Evolutionary conservation across 164 flowering plant genomes (phyloP), one percentile per base, ranked within the genome.

Genomic region (Stephania japonica): DNA sequence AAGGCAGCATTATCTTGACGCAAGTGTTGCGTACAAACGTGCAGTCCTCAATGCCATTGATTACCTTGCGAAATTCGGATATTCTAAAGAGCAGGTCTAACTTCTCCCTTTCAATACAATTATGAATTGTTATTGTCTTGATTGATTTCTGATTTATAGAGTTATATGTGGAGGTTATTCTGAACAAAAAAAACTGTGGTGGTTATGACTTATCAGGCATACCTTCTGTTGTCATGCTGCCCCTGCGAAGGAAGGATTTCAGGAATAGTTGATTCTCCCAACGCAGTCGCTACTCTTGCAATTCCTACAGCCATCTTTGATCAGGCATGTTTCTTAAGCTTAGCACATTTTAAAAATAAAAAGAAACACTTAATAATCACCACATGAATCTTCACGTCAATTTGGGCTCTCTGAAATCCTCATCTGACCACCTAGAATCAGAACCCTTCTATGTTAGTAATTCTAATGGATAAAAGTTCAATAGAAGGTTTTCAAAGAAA

Each of bases 31-130:
- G 42, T 95, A 89, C 81, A 95, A 93, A 80, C 91, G 98, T 16
- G 98, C 97, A 26, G 98, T 90, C 13, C 94, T 95, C 67, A 93
- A 93, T 73, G 97, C 98, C 72, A 95, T 95, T 42, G 94, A 95
- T 81, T 95, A 95, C 77, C 85, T 95, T 72, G 86, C 91, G 71
- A 90, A 80, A 79, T 92, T 91, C 72, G 98, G 99, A 13, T 95
- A 93, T 89, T 85, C 98, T 38, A 95, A 93, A 80, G 98, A 92
- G 73, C 97, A 92, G 91, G 97, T 92, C 59, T 25, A 65, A 38
- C n/a, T 47, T 61, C 71, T 67, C 41, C 63, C 44, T 25, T n/a
- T n/a, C 38, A 32, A 32, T 63, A 47, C 26, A 63, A 47, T 12
- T 16, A 8, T 47, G 16, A 47, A 47, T 9, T 47, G 16, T 12